Evolutionary conservation across 2,329 filamentous ascomycete genomes (phyloP).

Genomic region (Monilinia fructigena): DNA sequence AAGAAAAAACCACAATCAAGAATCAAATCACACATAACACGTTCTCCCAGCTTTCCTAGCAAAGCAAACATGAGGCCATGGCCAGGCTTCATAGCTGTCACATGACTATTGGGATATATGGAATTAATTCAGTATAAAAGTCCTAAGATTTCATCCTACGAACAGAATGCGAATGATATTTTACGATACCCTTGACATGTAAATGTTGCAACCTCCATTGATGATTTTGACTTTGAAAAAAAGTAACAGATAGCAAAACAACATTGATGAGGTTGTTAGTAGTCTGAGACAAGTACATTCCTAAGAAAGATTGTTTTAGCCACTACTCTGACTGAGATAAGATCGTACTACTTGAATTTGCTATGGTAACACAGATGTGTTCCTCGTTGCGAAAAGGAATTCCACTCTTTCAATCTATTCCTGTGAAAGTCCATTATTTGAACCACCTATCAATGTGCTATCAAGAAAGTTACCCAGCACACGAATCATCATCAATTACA

Average conservation of each 20-base stretch:
- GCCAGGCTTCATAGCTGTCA: constrained; percentile 61
- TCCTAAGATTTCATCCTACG: constrained; percentile 39
- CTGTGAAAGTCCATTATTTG: constrained; percentile 23
- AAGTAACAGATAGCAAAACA: constrained; percentile 71
- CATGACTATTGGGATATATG: constrained; percentile 67
- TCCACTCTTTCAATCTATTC: constrained; percentile 56
- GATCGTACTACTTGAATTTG: constrained; percentile 45
- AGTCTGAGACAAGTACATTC: constrained; percentile 22
- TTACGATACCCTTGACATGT: constrained; percentile 75
- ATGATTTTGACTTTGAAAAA: constrained; percentile 62
- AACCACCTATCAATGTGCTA: constrained; percentile 37
- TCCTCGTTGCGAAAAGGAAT: constrained; percentile 62
- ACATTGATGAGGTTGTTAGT: constrained; percentile 50
- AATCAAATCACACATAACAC: constrained; percentile 74
- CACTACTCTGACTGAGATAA: constrained; percentile 64
- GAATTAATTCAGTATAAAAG: constrained; percentile 63
- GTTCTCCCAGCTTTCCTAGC: constrained; percentile 72
- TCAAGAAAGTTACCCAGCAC: constrained; percentile 35
- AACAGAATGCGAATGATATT: constrained; percentile 32
- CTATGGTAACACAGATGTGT: constrained; percentile 56
- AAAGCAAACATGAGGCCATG: constrained; percentile 78
- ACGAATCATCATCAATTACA: constrained; percentile 20
- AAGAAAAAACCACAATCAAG: constrained; percentile 75
- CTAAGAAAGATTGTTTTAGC: constrained; percentile 18
- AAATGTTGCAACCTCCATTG: constrained; percentile 65